Evolutionary conservation across 2,329 filamentous ascomycete species (phyloP), one percentile per base, ranked within the genome.

Genomic region (Diaporthe nobilis): DNA sequence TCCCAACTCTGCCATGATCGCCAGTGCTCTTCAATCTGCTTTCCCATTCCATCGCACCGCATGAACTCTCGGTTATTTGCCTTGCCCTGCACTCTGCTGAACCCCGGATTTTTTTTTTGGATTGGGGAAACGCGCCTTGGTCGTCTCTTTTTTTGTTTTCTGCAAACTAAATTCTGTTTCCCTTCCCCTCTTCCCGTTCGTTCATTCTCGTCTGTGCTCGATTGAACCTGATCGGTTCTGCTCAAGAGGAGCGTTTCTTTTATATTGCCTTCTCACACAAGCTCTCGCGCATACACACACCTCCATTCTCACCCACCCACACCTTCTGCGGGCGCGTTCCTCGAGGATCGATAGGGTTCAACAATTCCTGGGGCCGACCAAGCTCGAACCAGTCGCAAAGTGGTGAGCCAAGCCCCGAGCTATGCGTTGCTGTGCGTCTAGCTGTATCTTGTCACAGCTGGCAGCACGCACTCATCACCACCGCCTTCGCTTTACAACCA

Each of bases 1-100:
- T 20, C 71, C 47, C 42, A 55, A 65, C 47, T 55, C 71, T 53
- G 39, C 58, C 34, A 55, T 65, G 58, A 73, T 73, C 58, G 71
- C 49, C 71, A 60, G 42, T 17, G 34, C 58, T 73, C 58, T 55
- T 47, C 58, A 65, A 28, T 22, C 34, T 37, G 58, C 22, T 73
- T 65, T 57, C 71, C 71, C 51, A 51, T 55, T 65, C 58, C 58
- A 73, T 47, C 58, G 39, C 34, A 65, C 58, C 42, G 47, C 58
- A 42, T 65, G 57, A 63, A 55, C 49, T 53, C 34, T 63, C 60
- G 71, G 58, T 55, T 53, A 51, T 65, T 51, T 73, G 60, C 47
- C 71, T 65, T 28, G 44, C 20, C 37, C 57, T 31, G 39, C 34
- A 49, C 47, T 34, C 44, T 63, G 31, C 34, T 42, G 34, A 49